Evolutionary conservation across 2,329 filamentous ascomycete species (phyloP).

Genomic region (Periconia sp.): DNA sequence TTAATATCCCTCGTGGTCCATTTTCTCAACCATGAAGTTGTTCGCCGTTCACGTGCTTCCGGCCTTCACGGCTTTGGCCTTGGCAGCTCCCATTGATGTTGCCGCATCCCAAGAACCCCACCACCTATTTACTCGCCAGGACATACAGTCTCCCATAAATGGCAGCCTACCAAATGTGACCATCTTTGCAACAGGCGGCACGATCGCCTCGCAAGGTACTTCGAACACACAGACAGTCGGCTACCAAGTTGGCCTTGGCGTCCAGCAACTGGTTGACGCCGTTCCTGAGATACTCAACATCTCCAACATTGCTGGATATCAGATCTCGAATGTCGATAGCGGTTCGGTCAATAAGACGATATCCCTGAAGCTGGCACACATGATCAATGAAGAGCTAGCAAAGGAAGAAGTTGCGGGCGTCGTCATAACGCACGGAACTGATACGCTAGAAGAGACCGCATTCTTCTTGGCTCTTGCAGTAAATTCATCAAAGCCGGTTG

Average conservation of each 20-base stretch:
- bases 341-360: conserved; percentile 55
- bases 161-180: conserved; percentile 62
- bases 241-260: conserved; percentile 60
- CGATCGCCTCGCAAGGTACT: conserved; percentile 62
- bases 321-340: conserved; percentile 45
- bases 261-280: conserved; percentile 59
- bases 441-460: conserved; percentile 68
- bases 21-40: no score
- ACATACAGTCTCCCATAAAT: conserved; percentile 46
- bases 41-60: conserved; percentile 21
- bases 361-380: conserved; percentile 55
- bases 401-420: conserved; percentile 53
- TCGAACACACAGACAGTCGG: conserved; percentile 60
- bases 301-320: conserved; percentile 60
- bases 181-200: conserved; percentile 65
- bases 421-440: conserved; percentile 70
- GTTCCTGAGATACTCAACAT: conserved; percentile 62
- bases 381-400: conserved; percentile 58
- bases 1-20: no score
- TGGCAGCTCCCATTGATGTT: conserved; percentile 29
- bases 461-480: conserved; percentile 68
- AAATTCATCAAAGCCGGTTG: conserved; percentile 63
- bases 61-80: conserved; percentile 23
- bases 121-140: conserved; percentile 34
- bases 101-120: conserved; percentile 18